Evolutionary conservation across 768 basidiomycete species (phyloP).

Genomic region (Tylopilus sp.): DNA sequence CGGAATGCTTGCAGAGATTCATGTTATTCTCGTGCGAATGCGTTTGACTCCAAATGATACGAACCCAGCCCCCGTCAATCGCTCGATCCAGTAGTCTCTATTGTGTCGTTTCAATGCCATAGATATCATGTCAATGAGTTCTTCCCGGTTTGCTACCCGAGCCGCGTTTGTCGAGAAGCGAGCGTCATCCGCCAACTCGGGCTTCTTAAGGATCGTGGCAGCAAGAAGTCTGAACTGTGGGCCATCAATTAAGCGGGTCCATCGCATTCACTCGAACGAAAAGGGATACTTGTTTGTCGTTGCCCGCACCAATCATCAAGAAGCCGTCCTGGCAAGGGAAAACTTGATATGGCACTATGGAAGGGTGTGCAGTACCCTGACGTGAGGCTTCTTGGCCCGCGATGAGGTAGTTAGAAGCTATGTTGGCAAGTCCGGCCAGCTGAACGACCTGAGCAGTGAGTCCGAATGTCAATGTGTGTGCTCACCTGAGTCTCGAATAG

Average conservation of each 20-base stretch:
- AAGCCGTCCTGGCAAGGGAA: conserved; percentile 86
- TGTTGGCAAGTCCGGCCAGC: conserved; percentile 89
- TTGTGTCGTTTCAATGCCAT: conserved; percentile 52
- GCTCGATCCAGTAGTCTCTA: conserved; percentile 71
- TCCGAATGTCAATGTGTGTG: neutral
- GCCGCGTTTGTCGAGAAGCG: conserved; percentile 71
- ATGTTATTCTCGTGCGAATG: conserved; percentile 9
- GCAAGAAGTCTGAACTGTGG: conserved; percentile 68
- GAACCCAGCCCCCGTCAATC: conserved; percentile 76
- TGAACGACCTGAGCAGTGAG: conserved; percentile 28
- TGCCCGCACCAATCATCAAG: conserved; percentile 92
- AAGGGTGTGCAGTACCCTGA: conserved; percentile 92
- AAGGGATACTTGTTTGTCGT: conserved; percentile 68
- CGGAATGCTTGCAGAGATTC: conserved; percentile 52
- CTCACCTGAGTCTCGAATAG: conserved; percentile 86
- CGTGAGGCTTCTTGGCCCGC: conserved; percentile 77
- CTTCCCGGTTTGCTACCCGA: conserved; percentile 72
- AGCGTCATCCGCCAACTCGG: conserved; percentile 55
- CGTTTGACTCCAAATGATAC: conserved; percentile 22
- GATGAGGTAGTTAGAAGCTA: conserved; percentile 91
- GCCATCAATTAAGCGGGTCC: conserved; percentile 11
- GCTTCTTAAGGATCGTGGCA: conserved; percentile 56
- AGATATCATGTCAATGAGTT: conserved; percentile 67
- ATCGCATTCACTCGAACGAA: conserved; percentile 1
- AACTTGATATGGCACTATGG: conserved; percentile 90